Conservation (phyloP, 73 alveolate genomes). For the Paramecium primaurelia region DNA sequence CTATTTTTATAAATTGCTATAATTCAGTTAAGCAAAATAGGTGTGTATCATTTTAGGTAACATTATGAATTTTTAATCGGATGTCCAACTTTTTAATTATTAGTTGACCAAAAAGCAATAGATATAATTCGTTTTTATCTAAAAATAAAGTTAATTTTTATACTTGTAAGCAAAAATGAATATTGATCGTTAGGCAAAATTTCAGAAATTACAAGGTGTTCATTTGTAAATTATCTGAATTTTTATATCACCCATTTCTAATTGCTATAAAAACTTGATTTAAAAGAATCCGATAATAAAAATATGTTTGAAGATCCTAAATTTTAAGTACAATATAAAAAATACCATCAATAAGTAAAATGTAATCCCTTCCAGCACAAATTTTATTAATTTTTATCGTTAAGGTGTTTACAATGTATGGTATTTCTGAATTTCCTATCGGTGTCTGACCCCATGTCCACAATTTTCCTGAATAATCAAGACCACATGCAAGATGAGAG, state of each 20-base stretch:
- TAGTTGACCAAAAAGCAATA: neutral
- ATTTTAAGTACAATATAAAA: neutral
- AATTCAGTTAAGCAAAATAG: neutral
- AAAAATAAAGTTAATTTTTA: neutral
- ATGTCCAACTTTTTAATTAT: neutral
- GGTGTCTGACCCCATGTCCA: slow-evolving; percentile 2
- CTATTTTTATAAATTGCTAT: neutral
- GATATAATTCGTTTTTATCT: neutral
- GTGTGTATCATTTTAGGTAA: neutral
- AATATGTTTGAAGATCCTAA: neutral
- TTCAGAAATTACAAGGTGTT: neutral
- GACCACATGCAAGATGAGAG: neutral
- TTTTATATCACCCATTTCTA: neutral
- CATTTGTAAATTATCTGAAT: neutral
- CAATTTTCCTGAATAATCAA: neutral
- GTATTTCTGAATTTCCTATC: neutral
- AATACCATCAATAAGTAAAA: slow-evolving; percentile 2
- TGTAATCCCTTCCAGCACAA: slow-evolving; percentile 21
- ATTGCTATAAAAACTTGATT: neutral
- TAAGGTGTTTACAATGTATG: neutral
- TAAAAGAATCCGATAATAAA: neutral
- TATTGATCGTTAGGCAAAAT: neutral
- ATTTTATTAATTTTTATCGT: neutral
- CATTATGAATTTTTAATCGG: neutral
- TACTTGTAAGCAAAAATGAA: neutral